Conservation (phyloP, 2,329 filamentous ascomycete species). For the Dactylellina haptotyla region DNA sequence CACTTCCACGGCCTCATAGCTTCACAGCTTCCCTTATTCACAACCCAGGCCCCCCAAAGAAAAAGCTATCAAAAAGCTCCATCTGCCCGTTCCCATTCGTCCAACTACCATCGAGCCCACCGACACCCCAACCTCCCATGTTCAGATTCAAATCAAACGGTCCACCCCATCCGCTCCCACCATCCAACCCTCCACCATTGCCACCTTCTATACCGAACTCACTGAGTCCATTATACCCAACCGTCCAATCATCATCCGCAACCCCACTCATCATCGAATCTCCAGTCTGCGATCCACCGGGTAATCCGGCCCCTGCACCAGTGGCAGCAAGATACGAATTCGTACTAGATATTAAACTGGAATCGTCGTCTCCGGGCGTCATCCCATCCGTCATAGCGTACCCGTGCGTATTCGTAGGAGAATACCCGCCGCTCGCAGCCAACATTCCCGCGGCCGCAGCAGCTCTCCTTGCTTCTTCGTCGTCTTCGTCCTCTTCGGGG, state of each 20-base stretch:
- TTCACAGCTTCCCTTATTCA: constrained; percentile 9
- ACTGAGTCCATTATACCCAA: constrained; percentile 32
- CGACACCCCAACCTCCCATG: constrained; percentile 47
- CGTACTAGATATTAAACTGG: constrained; percentile 50
- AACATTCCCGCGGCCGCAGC: constrained; percentile 40
- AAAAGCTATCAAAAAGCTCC: constrained; percentile 78
- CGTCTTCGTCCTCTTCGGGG: constrained; percentile 33
- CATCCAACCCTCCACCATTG: constrained; percentile 38
- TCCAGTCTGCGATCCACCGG: constrained; percentile 37
- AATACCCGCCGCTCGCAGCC: constrained; percentile 33
- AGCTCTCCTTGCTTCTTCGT: constrained; percentile 33
- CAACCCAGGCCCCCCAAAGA: constrained; percentile 67
- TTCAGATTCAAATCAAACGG: constrained; percentile 53
- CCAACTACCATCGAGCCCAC: constrained; percentile 47
- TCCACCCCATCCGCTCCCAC: constrained; percentile 44
- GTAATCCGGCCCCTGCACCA: constrained; percentile 40
- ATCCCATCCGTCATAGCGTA: constrained; percentile 33
- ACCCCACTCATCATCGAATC: constrained; percentile 54
- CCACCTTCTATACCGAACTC: constrained; percentile 32
- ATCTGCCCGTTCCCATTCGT: constrained; percentile 66
- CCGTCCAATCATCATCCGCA: constrained; percentile 37
- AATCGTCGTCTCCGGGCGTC: constrained; percentile 47
- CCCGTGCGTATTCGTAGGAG: constrained; percentile 23
- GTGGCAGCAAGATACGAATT: constrained; percentile 51
- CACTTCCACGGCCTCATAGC: background rate